A percentile compares a stretch with the other conserved stretches of the same genome.
Evolutionary conservation across 1,284 basidiomycete species (phyloP).

Genomic region (Sporisorium exsertum): DNA sequence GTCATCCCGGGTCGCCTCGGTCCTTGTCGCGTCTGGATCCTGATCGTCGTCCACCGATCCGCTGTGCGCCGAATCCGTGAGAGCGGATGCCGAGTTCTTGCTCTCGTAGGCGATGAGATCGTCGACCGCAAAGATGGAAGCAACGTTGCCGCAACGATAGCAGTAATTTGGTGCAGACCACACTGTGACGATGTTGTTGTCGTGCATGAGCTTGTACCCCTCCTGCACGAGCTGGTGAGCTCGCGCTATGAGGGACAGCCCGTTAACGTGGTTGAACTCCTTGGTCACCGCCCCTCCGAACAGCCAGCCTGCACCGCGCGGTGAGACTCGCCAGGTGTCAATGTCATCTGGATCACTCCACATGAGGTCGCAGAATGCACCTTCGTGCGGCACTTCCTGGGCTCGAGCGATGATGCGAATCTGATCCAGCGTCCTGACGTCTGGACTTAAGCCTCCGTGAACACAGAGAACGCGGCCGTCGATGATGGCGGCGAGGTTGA

Average conservation of each 20-base stretch:
- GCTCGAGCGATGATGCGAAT: constrained; percentile 97
- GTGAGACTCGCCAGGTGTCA: constrained; percentile 98
- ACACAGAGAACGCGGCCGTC: constrained; percentile 99
- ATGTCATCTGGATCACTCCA: constrained; percentile 99
- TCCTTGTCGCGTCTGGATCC: constrained; percentile 20
- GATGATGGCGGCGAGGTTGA: constrained; percentile 94
- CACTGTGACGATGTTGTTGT: constrained; percentile 94
- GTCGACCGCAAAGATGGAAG: constrained; percentile 92
- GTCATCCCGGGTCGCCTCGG: background rate
- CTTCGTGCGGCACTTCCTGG: constrained; percentile 97
- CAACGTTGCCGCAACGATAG: constrained; percentile 96
- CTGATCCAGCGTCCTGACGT: constrained; percentile 98
- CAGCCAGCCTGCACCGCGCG: constrained; percentile 96
- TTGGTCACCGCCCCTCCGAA: constrained; percentile 97
- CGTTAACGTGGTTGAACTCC: constrained; percentile 90
- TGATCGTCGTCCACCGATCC: constrained; percentile 70
- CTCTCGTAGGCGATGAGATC: constrained; percentile 48
- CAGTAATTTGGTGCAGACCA: constrained; percentile 99
- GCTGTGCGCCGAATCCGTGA: constrained; percentile 91
- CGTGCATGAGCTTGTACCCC: constrained; percentile 93
- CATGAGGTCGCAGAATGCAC: constrained; percentile 94
- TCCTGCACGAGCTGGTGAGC: constrained; percentile 99
- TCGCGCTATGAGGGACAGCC: constrained; percentile 95
- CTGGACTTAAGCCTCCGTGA: constrained; percentile 95
- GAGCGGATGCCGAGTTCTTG: constrained; percentile 71